Percentiles rank a stretch among this genome's conserved stretches.
Conservation (phyloP, 139 green algal species). For the Asterochloris sp. region DNA sequence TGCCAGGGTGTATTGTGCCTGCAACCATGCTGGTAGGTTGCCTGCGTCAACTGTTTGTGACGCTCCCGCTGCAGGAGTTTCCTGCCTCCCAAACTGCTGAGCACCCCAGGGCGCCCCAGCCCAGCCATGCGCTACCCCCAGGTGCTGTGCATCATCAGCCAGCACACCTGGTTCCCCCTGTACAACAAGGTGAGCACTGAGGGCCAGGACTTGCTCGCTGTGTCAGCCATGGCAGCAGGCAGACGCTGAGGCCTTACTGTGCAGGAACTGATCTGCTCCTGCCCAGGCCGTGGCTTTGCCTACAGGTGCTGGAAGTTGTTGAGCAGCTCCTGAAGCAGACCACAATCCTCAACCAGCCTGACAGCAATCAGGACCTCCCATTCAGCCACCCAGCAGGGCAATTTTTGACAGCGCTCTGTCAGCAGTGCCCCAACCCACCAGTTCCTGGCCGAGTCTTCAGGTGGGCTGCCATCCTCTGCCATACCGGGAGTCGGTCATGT, state of each 20-base stretch:
- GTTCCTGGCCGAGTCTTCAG: conserved; percentile 31
- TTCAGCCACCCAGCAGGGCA: conserved; percentile 20
- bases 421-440: conserved; percentile 24
- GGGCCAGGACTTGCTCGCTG: not conserved
- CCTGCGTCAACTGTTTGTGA: no score
- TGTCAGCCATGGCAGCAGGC: not conserved
- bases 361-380: conserved; percentile 30
- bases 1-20: not conserved
- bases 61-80: conserved; percentile 29
- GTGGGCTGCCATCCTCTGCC: not conserved
- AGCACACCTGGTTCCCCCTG: conserved; percentile 53
- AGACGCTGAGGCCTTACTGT: not conserved
- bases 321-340: conserved; percentile 54
- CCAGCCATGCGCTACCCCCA: conserved; percentile 53
- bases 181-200: conserved; percentile 54
- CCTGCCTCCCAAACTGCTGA: conserved; percentile 36
- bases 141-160: conserved; percentile 62
- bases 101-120: not conserved
- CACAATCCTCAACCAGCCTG: conserved; percentile 25
- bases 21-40: no score
- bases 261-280: no score
- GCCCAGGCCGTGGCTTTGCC: not conserved
- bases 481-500: no score
- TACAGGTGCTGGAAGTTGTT: conserved; percentile 52
- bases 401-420: conserved; percentile 47